phyloP scores from a whole-genome alignment of 83 land plant genomes.

The Thuja plicata region DNA sequence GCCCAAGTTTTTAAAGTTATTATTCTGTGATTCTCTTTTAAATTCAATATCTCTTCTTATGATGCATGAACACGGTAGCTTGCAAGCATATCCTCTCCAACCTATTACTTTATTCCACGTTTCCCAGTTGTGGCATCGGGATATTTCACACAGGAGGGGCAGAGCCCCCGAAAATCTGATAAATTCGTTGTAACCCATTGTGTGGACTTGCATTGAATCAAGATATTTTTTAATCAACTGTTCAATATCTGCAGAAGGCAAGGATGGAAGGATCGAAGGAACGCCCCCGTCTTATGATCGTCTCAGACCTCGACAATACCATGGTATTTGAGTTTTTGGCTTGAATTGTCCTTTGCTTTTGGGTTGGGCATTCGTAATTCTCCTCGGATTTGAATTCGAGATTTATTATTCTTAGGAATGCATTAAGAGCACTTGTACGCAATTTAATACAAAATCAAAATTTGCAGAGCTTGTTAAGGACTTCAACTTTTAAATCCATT shows the following conservation, averaged over 20 bases:
- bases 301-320: slow-evolving; percentile 95
- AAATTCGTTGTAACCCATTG: background rate
- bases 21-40: background rate
- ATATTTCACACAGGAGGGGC: background rate
- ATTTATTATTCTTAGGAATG: background rate
- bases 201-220: background rate
- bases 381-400: background rate
- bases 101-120: background rate
- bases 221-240: background rate
- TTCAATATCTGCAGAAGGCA: background rate
- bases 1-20: background rate
- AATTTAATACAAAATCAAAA: background rate
- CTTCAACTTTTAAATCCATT: background rate
- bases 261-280: slow-evolving; percentile 49
- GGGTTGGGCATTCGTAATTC: background rate
- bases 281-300: slow-evolving; percentile 87
- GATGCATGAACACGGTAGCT: background rate
- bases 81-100: background rate
- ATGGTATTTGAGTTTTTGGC: slow-evolving; percentile 49
- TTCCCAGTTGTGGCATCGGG: background rate
- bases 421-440: background rate
- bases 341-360: too few relatives aligned
- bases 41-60: background rate
- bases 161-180: background rate
- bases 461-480: background rate